Evolutionary conservation across 306 rosid genomes (phyloP).

Genomic region (Ormosia emarginata): DNA sequence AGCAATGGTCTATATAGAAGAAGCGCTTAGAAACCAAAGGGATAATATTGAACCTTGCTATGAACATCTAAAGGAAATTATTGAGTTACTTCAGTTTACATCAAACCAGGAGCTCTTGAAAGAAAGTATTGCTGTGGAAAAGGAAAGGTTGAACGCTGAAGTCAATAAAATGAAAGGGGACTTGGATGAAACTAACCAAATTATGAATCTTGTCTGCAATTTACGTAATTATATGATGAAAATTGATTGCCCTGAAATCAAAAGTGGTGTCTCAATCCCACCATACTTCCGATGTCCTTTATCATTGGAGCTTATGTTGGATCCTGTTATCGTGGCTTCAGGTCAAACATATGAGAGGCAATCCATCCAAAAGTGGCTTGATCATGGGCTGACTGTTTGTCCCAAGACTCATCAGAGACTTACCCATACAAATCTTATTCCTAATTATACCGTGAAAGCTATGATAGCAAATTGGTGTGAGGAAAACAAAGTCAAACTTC

Average conservation of each 20-base stretch:
- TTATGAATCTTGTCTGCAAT: constrained; percentile 60
- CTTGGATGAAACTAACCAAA: constrained; percentile 48
- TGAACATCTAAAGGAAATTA: constrained; percentile 55
- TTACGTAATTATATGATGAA: constrained; percentile 64
- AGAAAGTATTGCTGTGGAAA: constrained; percentile 81
- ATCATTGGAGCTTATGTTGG: constrained; percentile 81
- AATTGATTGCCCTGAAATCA: constrained; percentile 38
- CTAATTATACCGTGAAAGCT: constrained; percentile 88
- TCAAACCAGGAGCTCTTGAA: constrained; percentile 75
- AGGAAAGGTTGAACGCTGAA: constrained; percentile 65
- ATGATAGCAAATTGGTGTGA: constrained; percentile 93
- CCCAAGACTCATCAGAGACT: constrained; percentile 78
- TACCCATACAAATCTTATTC: constrained; percentile 66
- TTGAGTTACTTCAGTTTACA: constrained; percentile 54
- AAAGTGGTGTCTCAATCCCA: constrained; percentile 59
- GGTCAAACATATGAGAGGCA: constrained; percentile 87
- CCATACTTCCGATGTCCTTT: constrained; percentile 84
- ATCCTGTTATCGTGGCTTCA: constrained; percentile 93
- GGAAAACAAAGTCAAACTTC: constrained; percentile 59
- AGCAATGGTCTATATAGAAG: constrained; percentile 58
- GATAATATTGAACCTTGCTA: constrained; percentile 42
- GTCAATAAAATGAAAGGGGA: constrained; percentile 50
- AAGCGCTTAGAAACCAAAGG: constrained; percentile 55
- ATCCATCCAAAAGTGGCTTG: constrained; percentile 85
- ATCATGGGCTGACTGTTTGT: constrained; percentile 70